Percentiles rank a stretch among this genome's conserved stretches.
phyloP scores from a whole-genome alignment of 1,284 basidiomycete genomes.

The Sporisorium graminicola region DNA sequence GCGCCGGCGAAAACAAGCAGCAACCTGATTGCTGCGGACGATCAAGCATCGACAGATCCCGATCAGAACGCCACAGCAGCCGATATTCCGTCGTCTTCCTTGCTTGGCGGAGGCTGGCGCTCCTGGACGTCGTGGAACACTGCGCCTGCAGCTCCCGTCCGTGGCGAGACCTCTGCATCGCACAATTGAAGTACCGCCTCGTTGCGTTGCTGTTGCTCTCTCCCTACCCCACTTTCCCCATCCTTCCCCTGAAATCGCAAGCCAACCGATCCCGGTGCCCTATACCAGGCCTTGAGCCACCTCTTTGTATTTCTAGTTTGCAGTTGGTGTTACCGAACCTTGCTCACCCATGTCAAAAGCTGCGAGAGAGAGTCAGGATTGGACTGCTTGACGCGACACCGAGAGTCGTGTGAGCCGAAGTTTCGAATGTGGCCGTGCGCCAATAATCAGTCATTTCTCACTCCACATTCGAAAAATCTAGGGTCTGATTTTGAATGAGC shows the following conservation, averaged over 20 bases:
- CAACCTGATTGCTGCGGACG: background rate
- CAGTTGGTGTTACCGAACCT: background rate
- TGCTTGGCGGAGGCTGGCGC: slow-evolving; percentile 29
- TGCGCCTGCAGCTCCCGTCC: background rate
- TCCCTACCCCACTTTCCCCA: background rate
- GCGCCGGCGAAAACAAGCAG: background rate
- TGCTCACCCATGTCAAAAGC: background rate
- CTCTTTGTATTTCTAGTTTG: slow-evolving; percentile 29
- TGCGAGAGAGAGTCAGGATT: too few species aligned
- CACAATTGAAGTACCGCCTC: slow-evolving; percentile 6
- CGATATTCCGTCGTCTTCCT: slow-evolving; percentile 10
- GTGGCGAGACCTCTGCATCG: slow-evolving; percentile 3
- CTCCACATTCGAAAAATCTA: too few species aligned
- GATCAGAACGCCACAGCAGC: background rate
- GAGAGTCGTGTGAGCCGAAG: background rate
- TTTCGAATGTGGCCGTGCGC: background rate
- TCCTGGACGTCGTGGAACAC: slow-evolving; percentile 42
- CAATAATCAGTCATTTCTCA: too few species aligned
- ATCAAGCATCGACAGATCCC: background rate
- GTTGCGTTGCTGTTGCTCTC: background rate
- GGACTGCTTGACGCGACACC: background rate
- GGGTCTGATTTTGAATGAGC: background rate
- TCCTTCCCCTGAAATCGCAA: background rate
- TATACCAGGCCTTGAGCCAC: slow-evolving; percentile 24
- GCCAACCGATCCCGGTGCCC: slow-evolving; percentile 18